These are phyloP conservation scores for Peltaster fructicola DNA, from an alignment of 2,329 filamentous ascomycete species.

Conservation along the genomic window DNA sequence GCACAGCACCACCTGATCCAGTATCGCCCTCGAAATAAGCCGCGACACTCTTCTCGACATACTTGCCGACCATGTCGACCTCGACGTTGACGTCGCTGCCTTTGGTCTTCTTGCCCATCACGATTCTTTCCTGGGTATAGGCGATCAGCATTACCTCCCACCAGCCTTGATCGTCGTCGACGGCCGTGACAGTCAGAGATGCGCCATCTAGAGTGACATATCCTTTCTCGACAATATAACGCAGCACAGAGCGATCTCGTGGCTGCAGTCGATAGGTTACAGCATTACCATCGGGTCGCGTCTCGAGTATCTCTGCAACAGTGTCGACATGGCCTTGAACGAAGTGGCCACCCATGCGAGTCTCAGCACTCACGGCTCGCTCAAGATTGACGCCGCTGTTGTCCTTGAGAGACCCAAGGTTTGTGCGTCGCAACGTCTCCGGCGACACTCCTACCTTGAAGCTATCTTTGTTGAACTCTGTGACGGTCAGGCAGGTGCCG, in stretches of 20 bases:
- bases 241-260: slow-evolving; percentile 47
- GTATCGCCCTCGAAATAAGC: slow-evolving; percentile 52
- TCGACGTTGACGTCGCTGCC: slow-evolving; percentile 82
- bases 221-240: slow-evolving; percentile 90
- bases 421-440: slow-evolving; percentile 88
- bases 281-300: slow-evolving; percentile 73
- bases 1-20: slow-evolving; percentile 31
- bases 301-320: slow-evolving; percentile 54
- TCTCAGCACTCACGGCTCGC: slow-evolving; percentile 74
- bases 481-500: slow-evolving; percentile 89
- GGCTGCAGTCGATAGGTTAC: slow-evolving; percentile 72
- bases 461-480: slow-evolving; percentile 39
- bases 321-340: slow-evolving; percentile 97
- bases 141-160: slow-evolving; percentile 94
- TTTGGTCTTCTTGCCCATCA: slow-evolving; percentile 57
- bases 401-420: slow-evolving; percentile 58
- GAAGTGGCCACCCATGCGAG: slow-evolving; percentile 95
- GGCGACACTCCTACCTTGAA: slow-evolving; percentile 93
- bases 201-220: slow-evolving; percentile 90
- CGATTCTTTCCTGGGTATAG: slow-evolving; percentile 87
- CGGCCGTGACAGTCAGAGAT: slow-evolving; percentile 77
- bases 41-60: slow-evolving; percentile 74
- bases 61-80: slow-evolving; percentile 77
- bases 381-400: slow-evolving; percentile 74
- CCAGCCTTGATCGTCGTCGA: slow-evolving; percentile 72